Evolutionary conservation across 345 rosid genomes (phyloP).

Genomic region (Cardiospermum halicacabum): DNA sequence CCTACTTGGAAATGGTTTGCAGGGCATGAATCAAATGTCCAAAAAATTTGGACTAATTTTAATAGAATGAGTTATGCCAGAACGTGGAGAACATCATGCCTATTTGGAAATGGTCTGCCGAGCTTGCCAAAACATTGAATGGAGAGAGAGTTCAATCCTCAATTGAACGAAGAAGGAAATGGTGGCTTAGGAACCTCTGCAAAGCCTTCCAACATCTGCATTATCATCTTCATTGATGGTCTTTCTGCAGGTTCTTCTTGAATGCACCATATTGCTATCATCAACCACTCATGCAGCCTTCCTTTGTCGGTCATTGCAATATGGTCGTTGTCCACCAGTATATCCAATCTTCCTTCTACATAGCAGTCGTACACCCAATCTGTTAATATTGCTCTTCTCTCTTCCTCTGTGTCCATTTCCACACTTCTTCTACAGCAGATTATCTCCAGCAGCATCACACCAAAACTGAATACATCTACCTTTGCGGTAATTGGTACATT

Average conservation of each 20-base stretch:
- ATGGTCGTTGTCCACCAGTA: neutral
- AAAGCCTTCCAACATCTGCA: slow-evolving; percentile 20
- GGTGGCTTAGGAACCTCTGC: slow-evolving; percentile 11
- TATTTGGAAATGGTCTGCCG: no score
- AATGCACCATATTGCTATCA: slow-evolving; percentile 18
- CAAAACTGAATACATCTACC: slow-evolving; percentile 32
- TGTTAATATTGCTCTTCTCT: neutral
- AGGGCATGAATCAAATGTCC: no score
- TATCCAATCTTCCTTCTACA: slow-evolving; percentile 1
- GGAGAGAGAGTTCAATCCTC: neutral
- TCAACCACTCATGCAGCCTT: slow-evolving; percentile 15
- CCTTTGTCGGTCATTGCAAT: slow-evolving; percentile 1
- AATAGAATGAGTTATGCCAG: no score
- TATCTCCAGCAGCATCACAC: slow-evolving; percentile 21
- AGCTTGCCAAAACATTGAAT: no score
- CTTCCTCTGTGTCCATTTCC: neutral
- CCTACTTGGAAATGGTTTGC: no score
- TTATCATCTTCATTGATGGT: slow-evolving; percentile 19
- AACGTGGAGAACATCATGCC: no score
- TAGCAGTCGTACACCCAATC: slow-evolving; percentile 15
- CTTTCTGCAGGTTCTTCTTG: slow-evolving; percentile 21
- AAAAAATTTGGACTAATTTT: no score
- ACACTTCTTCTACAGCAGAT: slow-evolving; percentile 19
- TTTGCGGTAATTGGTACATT: slow-evolving; percentile 15
- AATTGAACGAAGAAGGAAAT: neutral